phyloP scores from a whole-genome alignment of 176 grass and related monocot species.

The Musa itinerans region DNA sequence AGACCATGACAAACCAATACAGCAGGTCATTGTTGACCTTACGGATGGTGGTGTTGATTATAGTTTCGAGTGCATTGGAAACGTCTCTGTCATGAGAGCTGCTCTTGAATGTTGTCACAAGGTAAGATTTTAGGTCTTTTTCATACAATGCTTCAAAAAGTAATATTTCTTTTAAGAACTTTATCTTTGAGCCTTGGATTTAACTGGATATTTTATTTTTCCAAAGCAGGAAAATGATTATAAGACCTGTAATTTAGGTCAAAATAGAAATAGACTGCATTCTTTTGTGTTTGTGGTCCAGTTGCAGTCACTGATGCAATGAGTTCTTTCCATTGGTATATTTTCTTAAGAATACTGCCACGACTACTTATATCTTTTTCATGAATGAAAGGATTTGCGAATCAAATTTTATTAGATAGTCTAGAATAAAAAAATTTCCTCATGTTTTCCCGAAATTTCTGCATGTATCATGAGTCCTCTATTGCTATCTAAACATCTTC shows the following conservation, averaged over 20 bases:
- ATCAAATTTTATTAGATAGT: no score
- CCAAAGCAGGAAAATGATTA: not conserved
- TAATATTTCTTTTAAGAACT: not conserved
- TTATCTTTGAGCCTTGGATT: not conserved
- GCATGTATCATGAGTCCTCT: not conserved
- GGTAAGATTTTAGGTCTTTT: slow-evolving; percentile 24
- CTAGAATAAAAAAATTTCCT: no score
- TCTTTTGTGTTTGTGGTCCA: not conserved
- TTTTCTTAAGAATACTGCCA: not conserved
- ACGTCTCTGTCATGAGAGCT: slow-evolving; percentile 89
- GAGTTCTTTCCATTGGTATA: not conserved
- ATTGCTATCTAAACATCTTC: no score
- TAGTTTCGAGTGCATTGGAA: slow-evolving; percentile 98
- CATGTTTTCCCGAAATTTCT: not conserved
- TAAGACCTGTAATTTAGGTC: not conserved
- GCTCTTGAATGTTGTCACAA: slow-evolving; percentile 99
- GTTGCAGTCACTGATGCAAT: not conserved
- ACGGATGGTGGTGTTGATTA: slow-evolving; percentile 93
- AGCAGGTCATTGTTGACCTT: slow-evolving; percentile 82
- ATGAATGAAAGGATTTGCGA: no score
- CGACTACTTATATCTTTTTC: no score
- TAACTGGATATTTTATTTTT: not conserved
- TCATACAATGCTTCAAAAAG: not conserved
- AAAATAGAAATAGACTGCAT: not conserved
- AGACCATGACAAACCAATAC: slow-evolving; percentile 87